Evolutionary conservation across 78 protist species (phyloP).

Genomic region (Mantamonas sphyraenae): DNA sequence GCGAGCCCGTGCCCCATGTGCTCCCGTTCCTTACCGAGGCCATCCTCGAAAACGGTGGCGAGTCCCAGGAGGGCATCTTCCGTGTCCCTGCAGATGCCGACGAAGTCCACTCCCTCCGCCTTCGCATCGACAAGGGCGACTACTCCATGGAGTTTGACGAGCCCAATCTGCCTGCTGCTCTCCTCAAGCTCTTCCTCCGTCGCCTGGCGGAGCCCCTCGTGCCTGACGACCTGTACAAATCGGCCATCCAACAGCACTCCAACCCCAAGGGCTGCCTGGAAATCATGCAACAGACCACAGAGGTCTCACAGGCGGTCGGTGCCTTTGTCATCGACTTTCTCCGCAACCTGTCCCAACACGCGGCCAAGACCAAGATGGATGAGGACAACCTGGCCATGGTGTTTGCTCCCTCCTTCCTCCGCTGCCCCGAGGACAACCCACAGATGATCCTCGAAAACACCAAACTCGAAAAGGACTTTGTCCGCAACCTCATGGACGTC

Average conservation of each 20-base stretch:
- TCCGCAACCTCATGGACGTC: background rate
- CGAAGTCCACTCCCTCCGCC: background rate
- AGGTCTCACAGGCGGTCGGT: too few species aligned
- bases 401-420: conserved; percentile 41
- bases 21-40: conserved; percentile 16
- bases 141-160: conserved; percentile 2
- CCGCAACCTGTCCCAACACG: too few species aligned
- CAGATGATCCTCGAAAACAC: conserved; percentile 7
- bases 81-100: conserved; percentile 30
- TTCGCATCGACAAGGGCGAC: conserved; percentile 23
- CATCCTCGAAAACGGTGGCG: conserved; percentile 17
- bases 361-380: conserved; percentile 14
- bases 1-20: too few species aligned
- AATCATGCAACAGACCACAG: too few species aligned
- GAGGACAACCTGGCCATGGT: conserved; percentile 30
- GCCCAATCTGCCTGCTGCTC: conserved; percentile 16
- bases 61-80: conserved; percentile 39
- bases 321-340: too few species aligned
- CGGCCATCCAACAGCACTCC: conserved; percentile 11
- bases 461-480: background rate
- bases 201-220: conserved; percentile 44
- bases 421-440: conserved; percentile 18
- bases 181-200: conserved; percentile 32
- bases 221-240: conserved; percentile 25
- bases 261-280: too few species aligned